Evolutionary conservation across 495 filamentous ascomycete species (phyloP), one percentile per base, ranked within the genome.

Genomic region (Amphirosellinia nigrospora): DNA sequence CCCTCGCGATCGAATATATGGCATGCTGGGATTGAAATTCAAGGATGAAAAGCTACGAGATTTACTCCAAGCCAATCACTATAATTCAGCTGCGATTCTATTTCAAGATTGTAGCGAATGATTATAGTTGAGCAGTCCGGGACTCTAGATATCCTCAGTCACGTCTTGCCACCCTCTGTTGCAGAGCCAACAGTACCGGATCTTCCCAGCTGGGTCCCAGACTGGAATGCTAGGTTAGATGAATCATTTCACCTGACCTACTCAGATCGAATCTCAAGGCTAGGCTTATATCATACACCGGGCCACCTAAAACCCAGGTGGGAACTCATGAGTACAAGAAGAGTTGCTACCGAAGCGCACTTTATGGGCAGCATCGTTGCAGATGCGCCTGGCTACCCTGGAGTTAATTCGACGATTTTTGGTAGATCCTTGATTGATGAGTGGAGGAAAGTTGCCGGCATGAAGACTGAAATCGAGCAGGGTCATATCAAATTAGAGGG

Each of bases 161-260:
- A 48, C 7, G 45, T 23, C n/a, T 21, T 48, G 45, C 45, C 43
- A 0, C 43, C 43, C 43, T 46, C 43, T 46, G 43, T 46, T 10
- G 45, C 45, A n/a, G 45, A 48, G 45, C 45, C 45, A 23, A 48
- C 45, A 10, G 45, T 48, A 48, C 45, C 7, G 7, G 45, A 23
- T 2, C 45, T 48, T 21, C 45, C 45, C 11, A 48, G 45, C n/a
- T 48, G 45, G 45, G 45, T 48, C n/a, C 45, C 45, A 23, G 45
- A 48, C 45, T 48, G 45, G 45, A 48, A 48, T n/a, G 45, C 45
- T n/a, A 48, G n/a, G n/a, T 48, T 48, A 21, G 45, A 48, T 21
- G n/a, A 3, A 21, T 48, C 45, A 48, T 48, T 48, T 8, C 45
- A 48, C 23, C 45, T 48, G 5, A 48, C n/a, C 0, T 48, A 48